Conservation (phyloP, 768 basidiomycete genomes). For the Leccinum imitatum region DNA sequence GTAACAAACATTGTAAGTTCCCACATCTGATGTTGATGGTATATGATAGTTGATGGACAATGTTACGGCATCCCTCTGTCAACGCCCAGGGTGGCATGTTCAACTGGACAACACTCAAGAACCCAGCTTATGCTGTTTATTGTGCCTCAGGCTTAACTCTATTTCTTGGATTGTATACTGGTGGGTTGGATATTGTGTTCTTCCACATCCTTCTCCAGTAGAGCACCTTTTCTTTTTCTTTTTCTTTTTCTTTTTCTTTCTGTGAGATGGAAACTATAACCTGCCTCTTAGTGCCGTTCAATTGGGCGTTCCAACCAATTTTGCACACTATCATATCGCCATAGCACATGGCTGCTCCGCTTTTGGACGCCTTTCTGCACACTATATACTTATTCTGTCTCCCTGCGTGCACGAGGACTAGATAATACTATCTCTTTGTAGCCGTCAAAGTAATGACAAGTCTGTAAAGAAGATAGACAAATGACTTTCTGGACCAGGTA, state of each 20-base stretch:
- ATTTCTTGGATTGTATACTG: conserved; percentile 72
- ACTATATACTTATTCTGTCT: no score
- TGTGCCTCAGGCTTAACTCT: conserved; percentile 49
- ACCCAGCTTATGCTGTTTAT: conserved; percentile 51
- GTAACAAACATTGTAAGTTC: conserved; percentile 46
- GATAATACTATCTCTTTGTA: no score
- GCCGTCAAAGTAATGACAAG: no score
- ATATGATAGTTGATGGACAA: conserved; percentile 27
- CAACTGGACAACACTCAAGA: conserved; percentile 50
- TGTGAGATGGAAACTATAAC: neutral
- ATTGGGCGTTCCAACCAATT: conserved; percentile 46
- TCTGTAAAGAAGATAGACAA: no score
- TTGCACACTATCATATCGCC: conserved; percentile 63
- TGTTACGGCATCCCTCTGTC: conserved; percentile 47
- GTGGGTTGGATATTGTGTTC: conserved; percentile 32
- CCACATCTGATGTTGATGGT: conserved; percentile 6
- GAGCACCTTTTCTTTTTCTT: neutral
- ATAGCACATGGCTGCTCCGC: conserved; percentile 67
- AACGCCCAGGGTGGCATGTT: conserved; percentile 57
- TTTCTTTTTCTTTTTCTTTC: neutral
- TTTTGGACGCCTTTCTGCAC: conserved; percentile 53
- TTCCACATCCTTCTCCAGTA: no score
- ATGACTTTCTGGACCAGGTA: no score
- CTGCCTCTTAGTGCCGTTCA: conserved; percentile 55
- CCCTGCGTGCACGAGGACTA: no score